Conservation (phyloP, 192 early-diverging fungal species). For the Rhizophlyctis rosea region DNA sequence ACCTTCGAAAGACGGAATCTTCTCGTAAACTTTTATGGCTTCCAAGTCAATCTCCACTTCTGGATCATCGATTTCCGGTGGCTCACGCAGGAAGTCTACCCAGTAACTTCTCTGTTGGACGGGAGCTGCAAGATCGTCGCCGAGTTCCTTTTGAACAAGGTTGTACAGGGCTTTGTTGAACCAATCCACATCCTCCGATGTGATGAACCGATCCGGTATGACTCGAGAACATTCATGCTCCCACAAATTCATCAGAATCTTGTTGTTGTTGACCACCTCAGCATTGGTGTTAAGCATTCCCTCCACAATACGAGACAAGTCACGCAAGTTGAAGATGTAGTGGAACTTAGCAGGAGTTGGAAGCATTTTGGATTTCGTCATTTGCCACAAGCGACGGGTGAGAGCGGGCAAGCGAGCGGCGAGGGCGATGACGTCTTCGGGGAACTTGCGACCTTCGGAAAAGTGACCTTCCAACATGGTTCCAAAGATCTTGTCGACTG, state of each 20-base stretch:
- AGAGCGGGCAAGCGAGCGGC: conserved; percentile 42
- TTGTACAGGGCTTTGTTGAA: conserved; percentile 49
- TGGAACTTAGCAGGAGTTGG: conserved; percentile 68
- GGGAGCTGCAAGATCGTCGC: conserved; percentile 44
- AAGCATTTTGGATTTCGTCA: conserved; percentile 64
- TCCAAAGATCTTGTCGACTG: conserved; percentile 63
- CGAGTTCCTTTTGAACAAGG: conserved; percentile 51
- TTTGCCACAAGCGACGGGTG: conserved; percentile 58
- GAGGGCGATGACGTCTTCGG: conserved; percentile 48
- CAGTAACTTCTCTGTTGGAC: conserved; percentile 47
- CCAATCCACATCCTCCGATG: conserved; percentile 59
- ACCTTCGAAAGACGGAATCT: conserved; percentile 54
- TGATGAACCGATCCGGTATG: conserved; percentile 61
- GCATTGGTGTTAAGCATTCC: conserved; percentile 57
- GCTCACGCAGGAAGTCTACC: conserved; percentile 60
- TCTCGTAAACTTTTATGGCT: conserved; percentile 59
- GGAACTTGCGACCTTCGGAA: conserved; percentile 48
- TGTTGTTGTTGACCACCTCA: conserved; percentile 48
- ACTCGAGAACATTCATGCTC: conserved; percentile 63
- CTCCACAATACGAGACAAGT: conserved; percentile 57
- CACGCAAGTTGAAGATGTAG: conserved; percentile 66
- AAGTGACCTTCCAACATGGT: conserved; percentile 66
- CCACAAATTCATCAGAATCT: conserved; percentile 53
- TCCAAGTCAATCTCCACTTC: conserved; percentile 60
- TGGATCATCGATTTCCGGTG: conserved; percentile 59